phyloP scores from a whole-genome alignment of 2,329 filamentous ascomycete species.

The Aquanectria penicillioides region DNA sequence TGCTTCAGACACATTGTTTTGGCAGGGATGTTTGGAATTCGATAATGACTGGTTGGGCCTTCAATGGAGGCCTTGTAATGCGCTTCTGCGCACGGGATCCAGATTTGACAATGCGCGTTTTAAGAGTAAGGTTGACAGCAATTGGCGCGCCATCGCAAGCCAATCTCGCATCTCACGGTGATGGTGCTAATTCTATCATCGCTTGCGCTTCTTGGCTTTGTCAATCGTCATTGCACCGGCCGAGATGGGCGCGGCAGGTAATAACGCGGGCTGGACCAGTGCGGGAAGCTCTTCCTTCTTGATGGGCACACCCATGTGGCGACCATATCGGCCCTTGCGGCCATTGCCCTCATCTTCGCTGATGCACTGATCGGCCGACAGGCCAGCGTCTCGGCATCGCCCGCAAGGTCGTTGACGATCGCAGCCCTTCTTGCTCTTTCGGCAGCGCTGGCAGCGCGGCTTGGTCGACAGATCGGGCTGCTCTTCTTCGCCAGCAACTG shows the following conservation, averaged over 20 bases:
- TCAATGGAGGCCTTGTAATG: conserved; percentile 16
- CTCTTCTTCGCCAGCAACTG: conserved; percentile 79
- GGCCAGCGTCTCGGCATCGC: conserved; percentile 94
- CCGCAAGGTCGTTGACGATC: conserved; percentile 96
- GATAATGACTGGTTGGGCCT: conserved; percentile 24
- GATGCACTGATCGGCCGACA: conserved; percentile 91
- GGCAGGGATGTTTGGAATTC: conserved; percentile 22
- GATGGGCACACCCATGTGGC: conserved; percentile 75
- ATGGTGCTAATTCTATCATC: conserved; percentile 49
- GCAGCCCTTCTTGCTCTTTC: conserved; percentile 99
- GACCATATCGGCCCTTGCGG: conserved; percentile 89
- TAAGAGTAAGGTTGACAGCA: conserved; percentile 16
- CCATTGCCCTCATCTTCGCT: conserved; percentile 98
- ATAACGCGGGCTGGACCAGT: conserved; percentile 50
- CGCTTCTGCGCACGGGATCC: conserved; percentile 14
- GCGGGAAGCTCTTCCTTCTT: conserved; percentile 63
- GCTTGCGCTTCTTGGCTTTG: conserved; percentile 72
- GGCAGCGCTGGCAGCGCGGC: conserved; percentile 95
- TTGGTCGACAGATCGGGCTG: conserved; percentile 93
- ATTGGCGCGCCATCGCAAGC: neutral
- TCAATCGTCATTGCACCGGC: conserved; percentile 51
- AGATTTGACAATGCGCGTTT: conserved; percentile 25
- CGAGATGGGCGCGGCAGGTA: conserved; percentile 57
- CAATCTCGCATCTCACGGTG: neutral
- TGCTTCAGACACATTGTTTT: neutral